Evolutionary conservation across 2,329 filamentous ascomycete species (phyloP).

Genomic region (Penicillium psychrosexuale): DNA sequence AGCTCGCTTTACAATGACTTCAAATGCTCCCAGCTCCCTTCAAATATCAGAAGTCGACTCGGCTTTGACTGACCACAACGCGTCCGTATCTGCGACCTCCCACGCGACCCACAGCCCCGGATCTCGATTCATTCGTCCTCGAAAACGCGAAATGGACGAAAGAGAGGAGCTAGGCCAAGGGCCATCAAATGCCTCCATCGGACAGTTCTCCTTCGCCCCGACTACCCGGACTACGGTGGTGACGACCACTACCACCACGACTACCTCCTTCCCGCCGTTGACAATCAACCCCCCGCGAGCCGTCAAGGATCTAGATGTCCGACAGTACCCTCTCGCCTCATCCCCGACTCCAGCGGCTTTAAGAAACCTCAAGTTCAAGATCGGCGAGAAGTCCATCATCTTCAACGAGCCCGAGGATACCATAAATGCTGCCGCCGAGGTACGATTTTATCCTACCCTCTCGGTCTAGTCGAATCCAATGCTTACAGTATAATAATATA

Average conservation of each 20-base stretch:
- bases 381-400: conserved; percentile 59
- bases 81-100: conserved; percentile 12
- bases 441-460: conserved; percentile 33
- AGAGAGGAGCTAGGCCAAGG: conserved; percentile 24
- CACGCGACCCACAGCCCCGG: conserved; percentile 13
- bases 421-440: conserved; percentile 52
- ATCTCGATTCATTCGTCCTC: conserved; percentile 15
- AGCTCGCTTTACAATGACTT: conserved; percentile 16
- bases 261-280: conserved; percentile 76
- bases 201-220: conserved; percentile 60
- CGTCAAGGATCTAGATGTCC: conserved; percentile 71
- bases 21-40: conserved; percentile 5
- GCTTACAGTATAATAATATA: conserved; percentile 11
- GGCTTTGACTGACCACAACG: conserved; percentile 13
- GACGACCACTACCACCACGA: conserved; percentile 89
- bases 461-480: conserved; percentile 2
- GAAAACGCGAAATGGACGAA: conserved; percentile 30
- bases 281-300: conserved; percentile 70
- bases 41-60: conserved; percentile 11
- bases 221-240: conserved; percentile 66
- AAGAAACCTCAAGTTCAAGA: conserved; percentile 70
- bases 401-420: conserved; percentile 63
- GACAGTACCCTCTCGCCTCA: conserved; percentile 83
- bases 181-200: conserved; percentile 46
- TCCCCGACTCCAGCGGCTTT: conserved; percentile 78